Conservation (phyloP, 1,284 basidiomycete species). For the Tilletia walkeri region DNA sequence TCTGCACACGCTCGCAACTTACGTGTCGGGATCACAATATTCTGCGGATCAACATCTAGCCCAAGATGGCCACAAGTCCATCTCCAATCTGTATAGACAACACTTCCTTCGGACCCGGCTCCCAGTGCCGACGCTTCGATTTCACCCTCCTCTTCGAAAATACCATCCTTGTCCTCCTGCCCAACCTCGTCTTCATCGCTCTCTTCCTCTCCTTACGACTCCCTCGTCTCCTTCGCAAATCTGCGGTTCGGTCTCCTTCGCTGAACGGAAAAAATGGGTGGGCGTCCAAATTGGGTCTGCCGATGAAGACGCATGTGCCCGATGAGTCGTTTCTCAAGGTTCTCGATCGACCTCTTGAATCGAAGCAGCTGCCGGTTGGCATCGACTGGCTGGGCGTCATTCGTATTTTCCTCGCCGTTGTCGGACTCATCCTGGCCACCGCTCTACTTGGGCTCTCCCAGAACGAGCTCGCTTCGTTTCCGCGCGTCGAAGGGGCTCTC, state of each 20-base stretch:
- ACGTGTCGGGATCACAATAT: too few relatives aligned
- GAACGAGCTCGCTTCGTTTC: too few relatives aligned
- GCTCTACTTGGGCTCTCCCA: too few relatives aligned
- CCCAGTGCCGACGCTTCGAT: slow-evolving; percentile 8
- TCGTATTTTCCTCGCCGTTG: neutral
- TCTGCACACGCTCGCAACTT: too few relatives aligned
- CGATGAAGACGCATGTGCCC: too few relatives aligned
- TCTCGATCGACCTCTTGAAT: neutral
- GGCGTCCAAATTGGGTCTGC: too few relatives aligned
- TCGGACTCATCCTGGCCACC: too few relatives aligned
- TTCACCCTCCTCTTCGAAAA: slow-evolving; percentile 14
- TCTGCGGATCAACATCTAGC: too few relatives aligned
- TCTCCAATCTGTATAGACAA: neutral
- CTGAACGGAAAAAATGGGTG: too few relatives aligned
- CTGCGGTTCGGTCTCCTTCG: neutral
- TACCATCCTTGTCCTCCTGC: slow-evolving; percentile 12
- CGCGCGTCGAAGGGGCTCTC: neutral
- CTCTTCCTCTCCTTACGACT: slow-evolving; percentile 1
- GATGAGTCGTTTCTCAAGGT: too few relatives aligned
- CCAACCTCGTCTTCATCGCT: slow-evolving; percentile 16
- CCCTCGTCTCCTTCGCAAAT: slow-evolving; percentile 12
- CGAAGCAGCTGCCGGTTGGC: neutral
- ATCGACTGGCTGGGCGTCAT: neutral
- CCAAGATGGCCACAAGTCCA: too few relatives aligned
- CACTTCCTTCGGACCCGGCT: slow-evolving; percentile 1